Evolutionary conservation across 176 grass and related monocot species (phyloP).

Genomic region (Zoysia pacifica): DNA sequence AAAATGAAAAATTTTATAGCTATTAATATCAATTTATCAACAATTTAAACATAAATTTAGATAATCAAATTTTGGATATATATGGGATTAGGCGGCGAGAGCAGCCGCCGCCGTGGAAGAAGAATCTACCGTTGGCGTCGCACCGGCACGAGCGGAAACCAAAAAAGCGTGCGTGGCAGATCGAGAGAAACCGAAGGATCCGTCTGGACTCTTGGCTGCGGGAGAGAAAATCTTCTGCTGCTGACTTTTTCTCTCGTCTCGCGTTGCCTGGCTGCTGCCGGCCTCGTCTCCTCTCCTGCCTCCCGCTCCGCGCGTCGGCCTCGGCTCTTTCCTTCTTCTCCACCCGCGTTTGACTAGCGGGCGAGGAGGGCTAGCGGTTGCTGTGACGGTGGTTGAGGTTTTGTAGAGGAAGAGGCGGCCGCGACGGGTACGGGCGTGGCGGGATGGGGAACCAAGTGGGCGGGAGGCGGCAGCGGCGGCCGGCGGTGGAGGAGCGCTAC

Average conservation of each 20-base stretch:
- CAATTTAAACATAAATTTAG: background rate
- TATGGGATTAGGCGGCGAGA: background rate
- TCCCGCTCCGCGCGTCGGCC: background rate
- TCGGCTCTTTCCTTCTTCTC: background rate
- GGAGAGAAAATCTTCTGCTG: background rate
- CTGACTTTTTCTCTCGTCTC: background rate
- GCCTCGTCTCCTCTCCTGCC: background rate
- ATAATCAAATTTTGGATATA: no score
- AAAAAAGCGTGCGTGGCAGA: background rate
- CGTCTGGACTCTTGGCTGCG: background rate
- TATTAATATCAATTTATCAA: background rate
- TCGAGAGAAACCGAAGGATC: background rate
- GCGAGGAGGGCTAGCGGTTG: background rate
- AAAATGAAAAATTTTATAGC: background rate
- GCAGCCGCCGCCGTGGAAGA: background rate
- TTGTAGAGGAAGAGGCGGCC: background rate
- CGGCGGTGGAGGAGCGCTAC: constrained; percentile 80
- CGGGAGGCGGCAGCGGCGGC: constrained; percentile 37
- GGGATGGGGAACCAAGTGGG: background rate
- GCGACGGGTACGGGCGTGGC: background rate
- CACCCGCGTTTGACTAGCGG: background rate
- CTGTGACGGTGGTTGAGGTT: background rate
- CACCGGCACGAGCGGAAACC: background rate
- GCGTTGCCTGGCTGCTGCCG: background rate
- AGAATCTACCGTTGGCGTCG: background rate